Evolutionary conservation across 1,284 basidiomycete genomes (phyloP).

Genomic region (Flammula alnicola): DNA sequence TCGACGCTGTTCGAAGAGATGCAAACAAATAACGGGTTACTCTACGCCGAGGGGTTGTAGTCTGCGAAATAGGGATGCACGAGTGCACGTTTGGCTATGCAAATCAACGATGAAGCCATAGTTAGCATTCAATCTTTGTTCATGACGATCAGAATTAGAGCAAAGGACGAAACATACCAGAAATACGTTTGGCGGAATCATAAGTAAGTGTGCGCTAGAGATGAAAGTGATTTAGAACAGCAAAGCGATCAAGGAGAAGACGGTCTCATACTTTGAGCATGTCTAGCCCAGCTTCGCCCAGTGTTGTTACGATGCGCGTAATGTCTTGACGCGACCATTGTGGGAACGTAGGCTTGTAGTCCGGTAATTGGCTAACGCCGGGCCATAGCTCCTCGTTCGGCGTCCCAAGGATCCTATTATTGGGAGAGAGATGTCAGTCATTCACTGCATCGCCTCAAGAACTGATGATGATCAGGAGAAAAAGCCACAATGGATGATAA

Average conservation of each 20-base stretch:
- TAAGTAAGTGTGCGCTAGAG: conserved; percentile 82
- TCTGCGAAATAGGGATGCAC: conserved; percentile 62
- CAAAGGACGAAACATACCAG: conserved; percentile 64
- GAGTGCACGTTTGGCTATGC: conserved; percentile 82
- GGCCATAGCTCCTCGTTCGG: conserved; percentile 94
- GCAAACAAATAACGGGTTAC: too few relatives aligned
- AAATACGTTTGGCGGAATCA: conserved; percentile 93
- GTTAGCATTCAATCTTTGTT: conserved; percentile 11
- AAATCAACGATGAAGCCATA: background rate
- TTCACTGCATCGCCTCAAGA: background rate
- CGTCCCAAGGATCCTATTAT: conserved; percentile 85
- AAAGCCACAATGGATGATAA: conserved; percentile 2
- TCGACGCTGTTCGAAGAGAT: too few relatives aligned
- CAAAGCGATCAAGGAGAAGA: background rate
- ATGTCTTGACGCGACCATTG: conserved; percentile 86
- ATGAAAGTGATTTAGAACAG: conserved; percentile 1
- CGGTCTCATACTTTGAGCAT: conserved; percentile 64
- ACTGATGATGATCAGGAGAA: background rate
- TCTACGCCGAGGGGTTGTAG: conserved; percentile 14
- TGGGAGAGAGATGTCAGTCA: background rate
- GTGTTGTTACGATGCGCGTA: conserved; percentile 63
- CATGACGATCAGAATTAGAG: background rate
- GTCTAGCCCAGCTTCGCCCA: conserved; percentile 79
- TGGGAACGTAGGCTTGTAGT: conserved; percentile 97
- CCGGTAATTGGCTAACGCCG: conserved; percentile 86